Evolutionary conservation across 768 basidiomycete species (phyloP), one percentile per base, ranked within the genome.

Genomic region (Lactifluus rugatus): DNA sequence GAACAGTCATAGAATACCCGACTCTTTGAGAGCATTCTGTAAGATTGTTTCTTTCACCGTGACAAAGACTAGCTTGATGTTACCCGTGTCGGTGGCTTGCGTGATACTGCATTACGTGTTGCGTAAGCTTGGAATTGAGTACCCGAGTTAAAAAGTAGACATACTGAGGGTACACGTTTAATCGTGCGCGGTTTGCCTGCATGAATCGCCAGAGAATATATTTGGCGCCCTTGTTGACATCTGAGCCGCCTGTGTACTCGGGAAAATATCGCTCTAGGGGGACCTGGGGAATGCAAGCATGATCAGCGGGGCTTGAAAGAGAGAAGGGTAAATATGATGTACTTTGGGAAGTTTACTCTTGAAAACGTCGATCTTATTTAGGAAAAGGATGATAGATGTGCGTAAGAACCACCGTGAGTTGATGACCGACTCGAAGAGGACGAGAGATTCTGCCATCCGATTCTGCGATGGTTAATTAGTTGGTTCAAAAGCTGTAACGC

Each of bases 151-250:
- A 17, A 37, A 7, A 10, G n/a, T 36, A 28, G 23, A 36, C 86
- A 36, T 62, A 89, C 89, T 96, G 93, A 2, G 93, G 93, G 70
- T 94, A 96, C 19, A 96, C 88, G 57, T 85, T 91, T 64, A 94
- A 71, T 52, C 84, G 71, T 54, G 89, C 89, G 21, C 87, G 74
- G 64, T 94, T 95, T 55, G 88, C 85, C 70, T 95, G 90, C 78
- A 93, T 93, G 66, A 95, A 97, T 66, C 88, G 75, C 93, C 92
- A 96, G 37, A 97, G 74, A 53, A 97, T 93, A 63, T 91, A 95
- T 65, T 93, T 93, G 0, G 93, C 91, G 2, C 91, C 92, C 70
- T 94, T 94, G 74, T 92, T 93, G 70, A 94, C 89, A 66, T 94
- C 89, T 3, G 84, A 71, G 4, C 91, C 91, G 32, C 90, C 90